Conservation (phyloP, 306 rosid species). For the Lathyrus aphaca region DNA sequence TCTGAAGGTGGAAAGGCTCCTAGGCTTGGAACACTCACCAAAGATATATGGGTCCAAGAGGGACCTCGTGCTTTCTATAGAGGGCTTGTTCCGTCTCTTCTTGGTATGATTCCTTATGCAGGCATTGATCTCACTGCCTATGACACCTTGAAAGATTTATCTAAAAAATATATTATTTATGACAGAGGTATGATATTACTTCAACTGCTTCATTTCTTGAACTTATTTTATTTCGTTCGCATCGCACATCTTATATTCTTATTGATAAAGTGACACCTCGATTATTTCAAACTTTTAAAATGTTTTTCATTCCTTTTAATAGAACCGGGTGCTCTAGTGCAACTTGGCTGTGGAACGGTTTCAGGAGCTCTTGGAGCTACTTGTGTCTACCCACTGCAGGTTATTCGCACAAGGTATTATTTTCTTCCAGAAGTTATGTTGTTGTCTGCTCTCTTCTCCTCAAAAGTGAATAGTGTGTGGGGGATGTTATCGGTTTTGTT, state of each 20-base stretch:
- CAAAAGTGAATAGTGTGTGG: background rate
- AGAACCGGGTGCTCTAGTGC: constrained; percentile 60
- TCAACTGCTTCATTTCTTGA: constrained; percentile 22
- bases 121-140: constrained; percentile 66
- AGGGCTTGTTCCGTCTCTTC: constrained; percentile 59
- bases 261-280: background rate
- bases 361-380: constrained; percentile 63
- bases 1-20: constrained; percentile 57
- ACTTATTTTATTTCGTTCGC: constrained; percentile 8
- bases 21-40: constrained; percentile 48
- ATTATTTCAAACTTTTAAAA: background rate
- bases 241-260: background rate
- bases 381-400: constrained; percentile 61
- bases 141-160: constrained; percentile 57
- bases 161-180: constrained; percentile 51
- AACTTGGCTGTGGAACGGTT: constrained; percentile 60
- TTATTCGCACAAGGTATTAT: constrained; percentile 59
- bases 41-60: constrained; percentile 60
- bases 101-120: constrained; percentile 63
- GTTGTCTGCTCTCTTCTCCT: constrained; percentile 23
- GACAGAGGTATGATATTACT: constrained; percentile 52
- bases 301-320: background rate
- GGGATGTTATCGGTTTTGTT: background rate
- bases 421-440: constrained; percentile 8
- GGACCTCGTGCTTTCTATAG: constrained; percentile 63